phyloP scores from a whole-genome alignment of 2,329 filamentous ascomycete species.

The Mollisia scopiformis region DNA sequence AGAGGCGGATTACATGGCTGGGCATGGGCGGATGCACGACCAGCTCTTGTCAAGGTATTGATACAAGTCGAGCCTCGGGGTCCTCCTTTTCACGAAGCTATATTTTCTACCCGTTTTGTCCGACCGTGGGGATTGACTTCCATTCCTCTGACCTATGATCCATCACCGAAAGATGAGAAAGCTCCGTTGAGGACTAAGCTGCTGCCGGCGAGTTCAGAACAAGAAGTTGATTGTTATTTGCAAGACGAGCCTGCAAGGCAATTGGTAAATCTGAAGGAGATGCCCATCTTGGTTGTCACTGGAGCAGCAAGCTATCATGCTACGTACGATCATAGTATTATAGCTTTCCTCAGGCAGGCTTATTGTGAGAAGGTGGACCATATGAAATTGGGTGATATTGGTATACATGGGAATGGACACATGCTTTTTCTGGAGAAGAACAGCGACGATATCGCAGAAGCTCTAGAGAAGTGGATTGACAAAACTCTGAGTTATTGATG shows the following conservation, averaged over 20 bases:
- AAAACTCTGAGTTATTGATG: neutral
- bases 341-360: conserved; percentile 46
- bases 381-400: conserved; percentile 41
- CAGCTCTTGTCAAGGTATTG: conserved; percentile 44
- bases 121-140: conserved; percentile 50
- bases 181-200: conserved; percentile 39
- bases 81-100: conserved; percentile 49
- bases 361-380: conserved; percentile 40
- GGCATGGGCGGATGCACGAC: conserved; percentile 46
- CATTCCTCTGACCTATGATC: conserved; percentile 51
- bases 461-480: conserved; percentile 36
- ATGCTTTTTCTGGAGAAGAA: conserved; percentile 54
- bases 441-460: conserved; percentile 42
- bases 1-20: conserved; percentile 48
- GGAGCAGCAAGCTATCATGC: conserved; percentile 48
- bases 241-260: conserved; percentile 41
- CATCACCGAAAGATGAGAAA: conserved; percentile 42
- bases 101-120: conserved; percentile 38
- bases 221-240: conserved; percentile 33
- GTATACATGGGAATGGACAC: conserved; percentile 49
- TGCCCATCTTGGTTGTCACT: conserved; percentile 45
- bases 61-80: conserved; percentile 50
- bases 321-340: conserved; percentile 48
- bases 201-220: conserved; percentile 27
- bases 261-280: conserved; percentile 40